These are phyloP conservation scores for Crotalaria pallida DNA, from an alignment of 306 rosid species.

Conservation along the genomic window DNA sequence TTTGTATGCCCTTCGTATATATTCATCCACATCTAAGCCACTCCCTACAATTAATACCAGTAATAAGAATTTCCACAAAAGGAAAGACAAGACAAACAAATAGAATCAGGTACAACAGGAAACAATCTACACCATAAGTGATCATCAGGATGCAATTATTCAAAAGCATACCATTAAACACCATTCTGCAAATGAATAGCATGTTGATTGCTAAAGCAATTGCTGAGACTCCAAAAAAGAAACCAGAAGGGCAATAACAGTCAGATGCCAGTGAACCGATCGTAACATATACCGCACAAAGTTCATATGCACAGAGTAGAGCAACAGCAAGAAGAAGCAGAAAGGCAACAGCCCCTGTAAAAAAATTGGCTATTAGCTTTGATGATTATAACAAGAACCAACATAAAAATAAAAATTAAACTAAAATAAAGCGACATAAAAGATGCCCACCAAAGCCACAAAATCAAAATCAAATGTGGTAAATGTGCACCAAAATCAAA, in stretches of 20 bases:
- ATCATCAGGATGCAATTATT: conserved; percentile 17
- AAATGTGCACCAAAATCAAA: too few relatives aligned
- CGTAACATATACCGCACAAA: conserved; percentile 98
- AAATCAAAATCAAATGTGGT: too few relatives aligned
- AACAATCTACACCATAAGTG: conserved; percentile 20
- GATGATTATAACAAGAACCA: neutral
- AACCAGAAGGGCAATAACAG: conserved; percentile 97
- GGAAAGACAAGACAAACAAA: neutral
- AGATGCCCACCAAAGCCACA: neutral
- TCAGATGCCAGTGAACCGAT: conserved; percentile 95
- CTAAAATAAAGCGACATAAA: neutral
- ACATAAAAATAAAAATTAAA: conserved; percentile 3
- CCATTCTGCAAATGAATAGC: conserved; percentile 98
- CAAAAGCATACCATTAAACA: conserved; percentile 75
- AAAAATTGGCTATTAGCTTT: conserved; percentile 10
- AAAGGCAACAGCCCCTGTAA: conserved; percentile 89
- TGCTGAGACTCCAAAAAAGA: conserved; percentile 99
- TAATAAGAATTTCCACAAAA: conserved; percentile 1
- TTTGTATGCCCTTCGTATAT: conserved; percentile 93
- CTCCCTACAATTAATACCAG: conserved; percentile 52
- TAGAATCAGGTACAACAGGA: conserved; percentile 5
- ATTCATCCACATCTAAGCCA: conserved; percentile 97
- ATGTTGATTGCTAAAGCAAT: conserved; percentile 99
- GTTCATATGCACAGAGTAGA: conserved; percentile 92
- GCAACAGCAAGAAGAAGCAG: conserved; percentile 97